A percentile compares a stretch with the other conserved stretches of the same genome.
These are phyloP conservation scores for button mushroom (Agaricus bisporus) DNA, from an alignment of 768 basidiomycete species.

Conservation along the genomic window DNA sequence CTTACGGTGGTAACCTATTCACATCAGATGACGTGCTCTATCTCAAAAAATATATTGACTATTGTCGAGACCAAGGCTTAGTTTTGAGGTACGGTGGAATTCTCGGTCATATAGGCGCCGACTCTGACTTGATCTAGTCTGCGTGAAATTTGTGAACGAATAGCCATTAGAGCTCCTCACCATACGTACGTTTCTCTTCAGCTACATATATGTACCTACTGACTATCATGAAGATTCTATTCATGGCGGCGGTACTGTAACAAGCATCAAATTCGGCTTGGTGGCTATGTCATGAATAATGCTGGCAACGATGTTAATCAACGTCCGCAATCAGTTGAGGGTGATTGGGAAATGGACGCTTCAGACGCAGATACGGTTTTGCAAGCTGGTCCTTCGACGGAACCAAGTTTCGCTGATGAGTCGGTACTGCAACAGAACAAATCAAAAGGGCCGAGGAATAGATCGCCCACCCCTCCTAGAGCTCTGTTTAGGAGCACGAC, in stretches of 20 bases:
- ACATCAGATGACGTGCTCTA: slow-evolving; percentile 80
- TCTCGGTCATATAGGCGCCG: not conserved
- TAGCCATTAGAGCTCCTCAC: slow-evolving; percentile 86
- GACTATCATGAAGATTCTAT: slow-evolving; percentile 57
- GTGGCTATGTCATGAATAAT: slow-evolving; percentile 74
- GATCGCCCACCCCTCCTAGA: slow-evolving; percentile 77
- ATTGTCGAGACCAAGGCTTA: slow-evolving; percentile 82
- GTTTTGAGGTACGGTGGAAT: slow-evolving; percentile 55
- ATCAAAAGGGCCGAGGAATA: slow-evolving; percentile 34
- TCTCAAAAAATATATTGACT: slow-evolving; percentile 84
- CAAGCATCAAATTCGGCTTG: slow-evolving; percentile 86
- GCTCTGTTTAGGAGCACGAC: slow-evolving; percentile 81
- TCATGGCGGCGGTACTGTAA: slow-evolving; percentile 92
- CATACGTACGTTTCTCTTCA: slow-evolving; percentile 63
- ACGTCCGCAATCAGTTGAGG: slow-evolving; percentile 37
- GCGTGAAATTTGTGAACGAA: slow-evolving; percentile 82
- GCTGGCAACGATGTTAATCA: not conserved
- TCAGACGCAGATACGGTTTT: slow-evolving; percentile 13
- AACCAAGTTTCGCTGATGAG: slow-evolving; percentile 37
- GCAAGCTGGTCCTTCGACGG: slow-evolving; percentile 29
- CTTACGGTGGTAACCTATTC: slow-evolving; percentile 84
- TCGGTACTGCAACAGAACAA: slow-evolving; percentile 19
- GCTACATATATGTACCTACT: not conserved
- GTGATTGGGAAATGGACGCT: slow-evolving; percentile 35
- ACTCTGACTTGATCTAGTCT: slow-evolving; percentile 30